phyloP scores from a whole-genome alignment of 441 rosid species.

The Populus hybrid region DNA sequence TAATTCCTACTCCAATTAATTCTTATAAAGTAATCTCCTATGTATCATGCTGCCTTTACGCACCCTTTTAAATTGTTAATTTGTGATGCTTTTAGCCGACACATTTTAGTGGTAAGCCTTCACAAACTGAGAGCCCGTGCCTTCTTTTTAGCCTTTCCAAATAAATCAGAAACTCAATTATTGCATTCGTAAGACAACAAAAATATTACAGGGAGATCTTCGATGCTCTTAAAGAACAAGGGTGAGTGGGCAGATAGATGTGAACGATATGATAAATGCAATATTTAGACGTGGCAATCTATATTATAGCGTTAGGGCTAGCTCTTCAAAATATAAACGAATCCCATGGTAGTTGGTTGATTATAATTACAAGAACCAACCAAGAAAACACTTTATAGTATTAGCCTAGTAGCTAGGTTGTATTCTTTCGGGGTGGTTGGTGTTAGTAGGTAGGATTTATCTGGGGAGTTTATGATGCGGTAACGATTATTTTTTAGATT shows the following conservation, averaged over 20 bases:
- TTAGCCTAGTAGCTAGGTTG: neutral
- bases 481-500: neutral
- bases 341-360: neutral
- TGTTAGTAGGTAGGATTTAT: constrained; percentile 16
- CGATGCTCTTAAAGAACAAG: neutral
- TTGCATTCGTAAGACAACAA: neutral
- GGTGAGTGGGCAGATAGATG: too few species aligned
- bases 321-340: neutral
- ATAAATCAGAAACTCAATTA: neutral
- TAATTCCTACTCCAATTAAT: constrained; percentile 6
- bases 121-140: constrained; percentile 5
- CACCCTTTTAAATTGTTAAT: constrained; percentile 16
- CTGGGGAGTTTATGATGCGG: constrained; percentile 2
- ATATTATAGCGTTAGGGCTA: neutral
- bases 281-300: neutral
- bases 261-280: neutral
- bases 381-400: constrained; percentile 7
- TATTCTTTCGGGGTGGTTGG: constrained; percentile 5
- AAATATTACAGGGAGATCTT: neutral
- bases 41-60: constrained; percentile 13
- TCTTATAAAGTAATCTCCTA: neutral
- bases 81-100: constrained; percentile 48
- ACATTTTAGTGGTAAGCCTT: constrained; percentile 31
- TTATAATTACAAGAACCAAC: neutral
- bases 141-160: neutral